Evolutionary conservation across 148 eudicot species (phyloP), one percentile per base, ranked within the genome.

Genomic region (Talinum fruticosum): DNA sequence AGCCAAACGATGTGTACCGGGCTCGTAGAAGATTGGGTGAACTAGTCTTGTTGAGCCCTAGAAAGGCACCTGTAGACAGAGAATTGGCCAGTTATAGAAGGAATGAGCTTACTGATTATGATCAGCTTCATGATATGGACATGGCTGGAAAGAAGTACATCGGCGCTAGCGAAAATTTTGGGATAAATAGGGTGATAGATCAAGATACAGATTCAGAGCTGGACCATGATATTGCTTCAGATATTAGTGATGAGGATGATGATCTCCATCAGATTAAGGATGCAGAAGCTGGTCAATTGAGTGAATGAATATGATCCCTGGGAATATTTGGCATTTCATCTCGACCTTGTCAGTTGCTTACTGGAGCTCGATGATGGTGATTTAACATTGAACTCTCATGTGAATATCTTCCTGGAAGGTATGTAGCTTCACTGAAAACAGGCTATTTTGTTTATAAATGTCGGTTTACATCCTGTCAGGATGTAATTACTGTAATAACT

Each of bases 11-110:
- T 59, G 84, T 96, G 87, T 96, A 96, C 82, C 84, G 88, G 88
- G 99, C 99, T 19, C 90, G 97, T 82, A 90, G 99, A 87, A 80
- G 72, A 78, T 83, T 96, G 84, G 93, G 86, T 67, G 89, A 91
- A 66, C 82, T 96, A 78, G 79, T 91, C 49, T 68, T 93, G 82
- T 34, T 84, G 83, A 90, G 96, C 69, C 91, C 92, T 1, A 93
- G 97, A 79, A 93, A 82, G 88, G 88, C 81, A 2, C 82, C 80
- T 66, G 10, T 87, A 69, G 94, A 90, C 68, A 81, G 78, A 49
- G 90, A 86, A 74, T 74, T 90, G 86, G 90, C 85, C 34, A 83
- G 82, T 82, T 87, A 84, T 72, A 82, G 89, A 82, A 85, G 89
- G 75, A 84, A 76, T 19, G 81, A 70, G 59, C 76, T 45, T 38